phyloP scores from a whole-genome alignment of 495 filamentous ascomycete genomes.

The Talaromyces proteolyticus region DNA sequence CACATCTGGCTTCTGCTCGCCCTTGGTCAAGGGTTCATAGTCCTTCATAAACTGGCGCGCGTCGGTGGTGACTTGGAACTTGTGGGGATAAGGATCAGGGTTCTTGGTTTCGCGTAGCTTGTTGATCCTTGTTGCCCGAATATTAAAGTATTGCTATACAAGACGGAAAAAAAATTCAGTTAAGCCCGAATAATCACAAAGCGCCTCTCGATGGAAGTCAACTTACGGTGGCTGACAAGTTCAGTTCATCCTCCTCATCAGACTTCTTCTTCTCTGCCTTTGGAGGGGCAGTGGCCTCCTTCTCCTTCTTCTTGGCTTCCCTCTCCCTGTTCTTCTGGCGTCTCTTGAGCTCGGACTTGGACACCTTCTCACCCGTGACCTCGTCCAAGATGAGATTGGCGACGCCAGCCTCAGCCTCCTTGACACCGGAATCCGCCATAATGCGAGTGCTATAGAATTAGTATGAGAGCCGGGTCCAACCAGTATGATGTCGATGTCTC shows the following conservation, averaged over 20 bases:
- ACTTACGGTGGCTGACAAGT: slow-evolving; percentile 85
- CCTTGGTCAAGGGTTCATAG: slow-evolving; percentile 73
- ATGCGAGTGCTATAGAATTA: slow-evolving; percentile 9
- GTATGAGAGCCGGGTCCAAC: too few species aligned
- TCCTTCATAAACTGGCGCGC: slow-evolving; percentile 70
- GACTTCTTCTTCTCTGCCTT: slow-evolving; percentile 64
- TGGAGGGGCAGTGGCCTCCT: slow-evolving; percentile 68
- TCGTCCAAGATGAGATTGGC: slow-evolving; percentile 78
- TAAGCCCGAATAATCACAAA: too few species aligned
- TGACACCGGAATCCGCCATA: slow-evolving; percentile 43
- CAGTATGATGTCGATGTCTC: neutral
- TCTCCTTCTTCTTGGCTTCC: slow-evolving; percentile 82
- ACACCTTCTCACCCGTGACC: slow-evolving; percentile 75
- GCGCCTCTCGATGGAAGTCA: too few species aligned
- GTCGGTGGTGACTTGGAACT: slow-evolving; percentile 82
- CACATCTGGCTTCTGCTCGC: slow-evolving; percentile 69
- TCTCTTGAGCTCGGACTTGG: slow-evolving; percentile 92
- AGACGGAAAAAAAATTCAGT: too few species aligned
- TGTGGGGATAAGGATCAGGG: slow-evolving; percentile 94
- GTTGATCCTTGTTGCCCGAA: slow-evolving; percentile 78
- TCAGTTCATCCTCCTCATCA: slow-evolving; percentile 62
- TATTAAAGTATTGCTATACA: slow-evolving; percentile 91
- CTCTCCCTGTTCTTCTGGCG: slow-evolving; percentile 85
- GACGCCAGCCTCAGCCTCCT: slow-evolving; percentile 56
- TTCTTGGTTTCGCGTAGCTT: slow-evolving; percentile 75